These are phyloP conservation scores for Saposhnikovia divaricata DNA, from an alignment of 129 eudicot genomes.

Conservation along the genomic window DNA sequence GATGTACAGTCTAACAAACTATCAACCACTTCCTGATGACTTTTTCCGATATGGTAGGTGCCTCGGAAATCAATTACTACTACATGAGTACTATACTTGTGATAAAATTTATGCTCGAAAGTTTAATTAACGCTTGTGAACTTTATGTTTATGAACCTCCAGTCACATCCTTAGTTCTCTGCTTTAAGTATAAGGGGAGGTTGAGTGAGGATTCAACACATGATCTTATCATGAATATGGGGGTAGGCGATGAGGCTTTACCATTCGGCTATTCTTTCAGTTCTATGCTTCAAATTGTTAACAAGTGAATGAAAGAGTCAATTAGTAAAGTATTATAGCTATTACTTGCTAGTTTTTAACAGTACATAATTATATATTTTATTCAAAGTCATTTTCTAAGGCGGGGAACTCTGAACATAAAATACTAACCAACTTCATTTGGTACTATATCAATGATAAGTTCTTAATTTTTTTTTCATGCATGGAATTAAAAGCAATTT, in stretches of 20 bases:
- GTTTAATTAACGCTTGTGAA: not conserved
- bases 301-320: not conserved
- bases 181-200: not conserved
- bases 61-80: not conserved
- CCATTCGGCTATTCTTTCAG: not conserved
- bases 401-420: not conserved
- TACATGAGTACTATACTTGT: not conserved
- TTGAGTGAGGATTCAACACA: not conserved
- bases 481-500: not conserved
- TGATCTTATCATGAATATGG: not conserved
- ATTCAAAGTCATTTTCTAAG: not conserved
- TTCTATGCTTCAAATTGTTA: not conserved
- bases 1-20: constrained; percentile 65
- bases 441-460: not conserved
- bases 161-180: not conserved
- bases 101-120: not conserved
- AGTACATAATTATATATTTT: not conserved
- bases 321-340: not conserved
- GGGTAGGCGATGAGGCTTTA: not conserved
- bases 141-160: not conserved
- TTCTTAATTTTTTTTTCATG: not conserved
- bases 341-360: not conserved
- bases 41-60: constrained; percentile 73
- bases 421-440: not conserved
- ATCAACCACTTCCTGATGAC: constrained; percentile 71